A percentile compares a stretch with the other conserved stretches of the same genome.
Conservation (phyloP, 495 filamentous ascomycete genomes). For the Penicillium roqueforti region DNA sequence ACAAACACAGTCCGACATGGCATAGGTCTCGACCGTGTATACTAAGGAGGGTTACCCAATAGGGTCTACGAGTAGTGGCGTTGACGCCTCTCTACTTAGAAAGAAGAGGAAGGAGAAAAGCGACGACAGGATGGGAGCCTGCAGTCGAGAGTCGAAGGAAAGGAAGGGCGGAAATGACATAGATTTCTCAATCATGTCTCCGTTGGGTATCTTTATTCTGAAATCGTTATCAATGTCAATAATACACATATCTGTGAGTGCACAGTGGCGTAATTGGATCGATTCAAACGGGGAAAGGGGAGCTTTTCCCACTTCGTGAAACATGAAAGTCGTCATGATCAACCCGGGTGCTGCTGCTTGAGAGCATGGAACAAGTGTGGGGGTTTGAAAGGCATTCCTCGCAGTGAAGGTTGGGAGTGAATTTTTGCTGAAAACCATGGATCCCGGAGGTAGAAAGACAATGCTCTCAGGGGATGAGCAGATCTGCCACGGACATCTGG, state of each 20-base stretch:
- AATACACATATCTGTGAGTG: not conserved
- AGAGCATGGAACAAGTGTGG: not conserved
- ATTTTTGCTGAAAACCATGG: not conserved
- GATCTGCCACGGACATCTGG: not conserved
- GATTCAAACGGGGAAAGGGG: not conserved
- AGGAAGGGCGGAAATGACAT: not conserved
- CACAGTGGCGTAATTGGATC: not conserved
- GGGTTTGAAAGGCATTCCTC: not conserved
- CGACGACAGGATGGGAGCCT: not conserved
- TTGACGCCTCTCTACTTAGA: not conserved
- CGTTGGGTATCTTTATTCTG: constrained; percentile 10
- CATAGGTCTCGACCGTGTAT: constrained; percentile 46
- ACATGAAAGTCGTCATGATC: not conserved
- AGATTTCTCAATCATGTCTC: constrained; percentile 1
- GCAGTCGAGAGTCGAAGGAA: not conserved
- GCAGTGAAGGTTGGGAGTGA: not conserved
- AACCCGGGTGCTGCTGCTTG: not conserved
- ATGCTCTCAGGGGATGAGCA: not conserved
- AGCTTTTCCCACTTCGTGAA: not conserved
- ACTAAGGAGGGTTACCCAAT: constrained; percentile 39
- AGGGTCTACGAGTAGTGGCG: not conserved
- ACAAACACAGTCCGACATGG: constrained; percentile 52
- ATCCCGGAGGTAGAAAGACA: not conserved
- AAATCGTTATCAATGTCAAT: constrained; percentile 5
- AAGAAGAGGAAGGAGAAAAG: not conserved